Conservation (phyloP, 2,329 filamentous ascomycete species). For the Beauveria sp. region DNA sequence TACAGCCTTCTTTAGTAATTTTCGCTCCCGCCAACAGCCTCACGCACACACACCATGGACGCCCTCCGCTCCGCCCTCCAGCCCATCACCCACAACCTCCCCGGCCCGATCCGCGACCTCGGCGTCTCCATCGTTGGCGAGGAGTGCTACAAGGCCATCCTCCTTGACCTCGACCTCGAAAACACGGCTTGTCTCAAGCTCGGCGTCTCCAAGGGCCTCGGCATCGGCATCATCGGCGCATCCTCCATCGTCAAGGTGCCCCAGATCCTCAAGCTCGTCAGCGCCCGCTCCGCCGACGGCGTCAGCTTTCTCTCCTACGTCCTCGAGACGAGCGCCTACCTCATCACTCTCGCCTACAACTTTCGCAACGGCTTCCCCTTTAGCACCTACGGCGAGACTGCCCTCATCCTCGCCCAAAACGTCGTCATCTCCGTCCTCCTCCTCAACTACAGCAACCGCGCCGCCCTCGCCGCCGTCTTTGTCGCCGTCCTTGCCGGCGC, state of each 20-base stretch:
- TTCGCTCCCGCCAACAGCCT: background rate
- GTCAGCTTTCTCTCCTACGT: constrained; percentile 86
- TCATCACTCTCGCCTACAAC: constrained; percentile 90
- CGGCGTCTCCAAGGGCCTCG: constrained; percentile 83
- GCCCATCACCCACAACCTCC: constrained; percentile 66
- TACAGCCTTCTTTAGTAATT: background rate
- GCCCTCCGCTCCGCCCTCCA: constrained; percentile 52
- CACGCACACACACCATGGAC: constrained; percentile 43
- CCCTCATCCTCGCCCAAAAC: constrained; percentile 86
- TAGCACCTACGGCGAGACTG: constrained; percentile 93
- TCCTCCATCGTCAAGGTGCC: constrained; percentile 92
- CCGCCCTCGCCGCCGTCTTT: constrained; percentile 64
- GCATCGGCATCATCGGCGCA: constrained; percentile 86
- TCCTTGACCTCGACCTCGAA: constrained; percentile 76
- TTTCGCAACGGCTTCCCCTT: constrained; percentile 87
- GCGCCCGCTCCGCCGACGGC: constrained; percentile 71
- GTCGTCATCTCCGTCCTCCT: constrained; percentile 82
- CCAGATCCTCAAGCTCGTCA: constrained; percentile 87
- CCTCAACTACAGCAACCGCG: constrained; percentile 69
- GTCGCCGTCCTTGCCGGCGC: constrained; percentile 66
- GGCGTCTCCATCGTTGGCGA: constrained; percentile 74
- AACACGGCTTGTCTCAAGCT: constrained; percentile 78
- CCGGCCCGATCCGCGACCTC: constrained; percentile 64
- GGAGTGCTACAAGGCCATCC: constrained; percentile 75
- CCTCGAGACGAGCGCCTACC: constrained; percentile 80